phyloP scores from a whole-genome alignment of 768 basidiomycete genomes.

The Trametes elegans region DNA sequence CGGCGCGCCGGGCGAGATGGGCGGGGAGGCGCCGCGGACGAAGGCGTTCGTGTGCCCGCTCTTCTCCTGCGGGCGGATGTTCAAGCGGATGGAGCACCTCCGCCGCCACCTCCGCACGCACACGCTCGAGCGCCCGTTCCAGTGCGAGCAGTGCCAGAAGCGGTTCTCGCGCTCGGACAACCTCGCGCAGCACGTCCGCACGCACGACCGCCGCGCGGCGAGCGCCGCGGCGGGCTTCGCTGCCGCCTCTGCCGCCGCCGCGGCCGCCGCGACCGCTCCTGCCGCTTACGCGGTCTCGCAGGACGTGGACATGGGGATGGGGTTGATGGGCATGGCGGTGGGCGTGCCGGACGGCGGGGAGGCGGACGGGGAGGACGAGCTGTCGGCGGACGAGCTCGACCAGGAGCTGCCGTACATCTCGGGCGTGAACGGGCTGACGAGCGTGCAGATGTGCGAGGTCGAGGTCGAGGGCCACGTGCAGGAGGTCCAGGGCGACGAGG shows the following conservation, averaged over 20 bases:
- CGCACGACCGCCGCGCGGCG: slow-evolving; percentile 56
- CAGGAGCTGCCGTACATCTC: slow-evolving; percentile 14
- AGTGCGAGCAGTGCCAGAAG: slow-evolving; percentile 72
- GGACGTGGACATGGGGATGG: background rate
- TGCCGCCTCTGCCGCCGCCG: slow-evolving; percentile 14
- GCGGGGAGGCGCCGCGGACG: slow-evolving; percentile 21
- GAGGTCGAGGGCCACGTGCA: slow-evolving; percentile 56
- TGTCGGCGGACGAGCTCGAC: slow-evolving; percentile 26
- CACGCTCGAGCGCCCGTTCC: slow-evolving; percentile 84
- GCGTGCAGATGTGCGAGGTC: slow-evolving; percentile 58
- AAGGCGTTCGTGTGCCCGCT: slow-evolving; percentile 82
- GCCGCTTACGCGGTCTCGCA: slow-evolving; percentile 8
- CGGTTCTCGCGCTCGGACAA: slow-evolving; percentile 89
- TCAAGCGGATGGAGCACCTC: slow-evolving; percentile 92
- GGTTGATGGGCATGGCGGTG: slow-evolving; percentile 20
- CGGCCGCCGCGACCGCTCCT: slow-evolving; percentile 33
- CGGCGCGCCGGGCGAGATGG: background rate
- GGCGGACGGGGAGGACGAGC: slow-evolving; percentile 30
- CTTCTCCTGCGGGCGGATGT: slow-evolving; percentile 77
- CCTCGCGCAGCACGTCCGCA: slow-evolving; percentile 81
- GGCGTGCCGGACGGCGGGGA: slow-evolving; percentile 27
- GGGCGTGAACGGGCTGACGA: slow-evolving; percentile 31
- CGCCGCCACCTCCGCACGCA: slow-evolving; percentile 87
- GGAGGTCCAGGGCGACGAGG: slow-evolving; percentile 57
- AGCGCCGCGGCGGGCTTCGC: slow-evolving; percentile 30